Conservation (phyloP, 176 grass and related monocot species). For the Phoenix dactylifera region DNA sequence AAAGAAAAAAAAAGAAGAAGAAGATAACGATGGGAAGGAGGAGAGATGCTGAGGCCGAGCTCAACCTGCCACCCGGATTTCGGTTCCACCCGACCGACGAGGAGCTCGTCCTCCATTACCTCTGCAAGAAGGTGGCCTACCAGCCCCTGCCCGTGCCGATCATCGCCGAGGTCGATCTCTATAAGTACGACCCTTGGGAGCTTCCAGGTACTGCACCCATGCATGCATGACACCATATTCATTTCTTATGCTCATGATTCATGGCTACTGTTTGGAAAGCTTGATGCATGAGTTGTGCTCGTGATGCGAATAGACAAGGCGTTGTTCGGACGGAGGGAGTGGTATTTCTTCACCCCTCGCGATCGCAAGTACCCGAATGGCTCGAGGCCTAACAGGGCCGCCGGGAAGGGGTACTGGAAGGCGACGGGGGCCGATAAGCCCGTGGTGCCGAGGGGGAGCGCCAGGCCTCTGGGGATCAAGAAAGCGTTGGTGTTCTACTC, state of each 20-base stretch:
- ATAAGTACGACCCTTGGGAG: slow-evolving; percentile 67
- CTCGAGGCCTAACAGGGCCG: slow-evolving; percentile 5
- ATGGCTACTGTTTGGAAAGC: too few species aligned
- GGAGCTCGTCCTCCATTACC: slow-evolving; percentile 78
- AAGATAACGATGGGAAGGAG: neutral
- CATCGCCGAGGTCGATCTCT: slow-evolving; percentile 89
- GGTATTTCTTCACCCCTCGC: slow-evolving; percentile 18
- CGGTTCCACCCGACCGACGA: slow-evolving; percentile 89
- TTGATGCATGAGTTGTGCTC: too few species aligned
- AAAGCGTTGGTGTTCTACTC: slow-evolving; percentile 17
- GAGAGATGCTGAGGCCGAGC: slow-evolving; percentile 70
- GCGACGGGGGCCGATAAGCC: slow-evolving; percentile 11
- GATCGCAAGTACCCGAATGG: slow-evolving; percentile 10
- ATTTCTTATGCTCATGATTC: too few species aligned
- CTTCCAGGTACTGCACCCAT: slow-evolving; percentile 33
- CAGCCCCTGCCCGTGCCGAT: slow-evolving; percentile 26
- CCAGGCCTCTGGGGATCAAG: neutral
- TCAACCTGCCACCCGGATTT: slow-evolving; percentile 71
- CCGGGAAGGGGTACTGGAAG: slow-evolving; percentile 10
- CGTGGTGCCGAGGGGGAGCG: neutral
- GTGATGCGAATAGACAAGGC: neutral
- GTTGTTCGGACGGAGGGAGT: slow-evolving; percentile 8
- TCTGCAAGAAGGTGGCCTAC: slow-evolving; percentile 33
- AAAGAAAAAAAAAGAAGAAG: too few species aligned
- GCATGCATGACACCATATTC: neutral